Evolutionary conservation across 2,329 filamentous ascomycete genomes (phyloP).

Genomic region (Fusarium sp.): DNA sequence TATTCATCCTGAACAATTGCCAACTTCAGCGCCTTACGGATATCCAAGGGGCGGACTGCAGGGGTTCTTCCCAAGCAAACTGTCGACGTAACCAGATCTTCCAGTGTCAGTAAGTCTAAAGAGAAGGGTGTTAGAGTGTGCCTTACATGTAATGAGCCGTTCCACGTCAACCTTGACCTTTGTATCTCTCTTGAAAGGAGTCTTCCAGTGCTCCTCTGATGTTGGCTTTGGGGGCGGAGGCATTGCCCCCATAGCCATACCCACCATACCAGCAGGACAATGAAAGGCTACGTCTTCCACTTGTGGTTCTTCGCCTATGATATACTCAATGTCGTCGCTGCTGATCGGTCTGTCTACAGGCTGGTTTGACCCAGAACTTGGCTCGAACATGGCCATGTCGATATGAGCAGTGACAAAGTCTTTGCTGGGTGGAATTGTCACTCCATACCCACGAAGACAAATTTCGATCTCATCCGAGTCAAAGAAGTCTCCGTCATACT

Average conservation of each 20-base stretch:
- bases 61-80: constrained; percentile 18
- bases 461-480: constrained; percentile 15
- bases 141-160: constrained; percentile 6
- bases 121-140: accelerated
- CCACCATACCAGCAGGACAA: constrained; percentile 1
- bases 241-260: constrained; percentile 14
- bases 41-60: constrained; percentile 3
- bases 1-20: background rate
- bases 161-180: constrained; percentile 13
- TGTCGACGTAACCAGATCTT: constrained; percentile 8
- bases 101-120: accelerated
- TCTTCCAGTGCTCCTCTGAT: background rate
- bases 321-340: too few species aligned
- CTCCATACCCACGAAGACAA: constrained; percentile 10
- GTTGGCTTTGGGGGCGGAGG: background rate
- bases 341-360: too few species aligned
- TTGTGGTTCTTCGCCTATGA: background rate
- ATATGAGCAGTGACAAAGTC: constrained; percentile 11
- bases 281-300: background rate
- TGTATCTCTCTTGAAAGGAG: background rate
- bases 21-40: constrained; percentile 12
- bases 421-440: background rate
- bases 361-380: background rate
- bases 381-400: constrained; percentile 19
- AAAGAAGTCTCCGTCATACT: constrained; percentile 10